These are phyloP conservation scores for Sparassis latifolia DNA, from an alignment of 1,284 basidiomycete genomes.

Conservation along the genomic window DNA sequence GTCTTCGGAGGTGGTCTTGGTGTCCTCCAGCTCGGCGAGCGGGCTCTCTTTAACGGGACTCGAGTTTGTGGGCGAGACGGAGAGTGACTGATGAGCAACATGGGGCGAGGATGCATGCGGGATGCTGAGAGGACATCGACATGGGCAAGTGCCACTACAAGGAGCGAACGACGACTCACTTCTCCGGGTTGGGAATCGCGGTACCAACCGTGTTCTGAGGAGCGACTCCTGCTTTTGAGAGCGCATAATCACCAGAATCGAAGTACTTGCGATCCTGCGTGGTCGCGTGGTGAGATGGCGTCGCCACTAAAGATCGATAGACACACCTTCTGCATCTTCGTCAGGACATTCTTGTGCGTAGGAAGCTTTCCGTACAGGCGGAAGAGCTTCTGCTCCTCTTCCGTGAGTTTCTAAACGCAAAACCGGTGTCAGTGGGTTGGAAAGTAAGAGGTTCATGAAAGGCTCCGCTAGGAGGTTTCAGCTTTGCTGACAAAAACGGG, in stretches of 20 bases:
- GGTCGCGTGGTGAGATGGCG: slow-evolving; percentile 5
- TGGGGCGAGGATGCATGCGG: slow-evolving; percentile 66
- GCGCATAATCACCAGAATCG: slow-evolving; percentile 95
- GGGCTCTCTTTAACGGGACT: slow-evolving; percentile 63
- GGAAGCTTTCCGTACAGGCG: slow-evolving; percentile 93
- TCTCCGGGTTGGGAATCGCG: slow-evolving; percentile 92
- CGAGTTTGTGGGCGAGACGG: slow-evolving; percentile 63
- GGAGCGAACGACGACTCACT: slow-evolving; percentile 44
- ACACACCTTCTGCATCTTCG: slow-evolving; percentile 89
- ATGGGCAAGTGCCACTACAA: slow-evolving; percentile 9
- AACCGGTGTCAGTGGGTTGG: background rate
- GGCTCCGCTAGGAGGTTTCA: background rate
- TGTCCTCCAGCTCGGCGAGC: slow-evolving; percentile 29
- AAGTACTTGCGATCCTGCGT: slow-evolving; percentile 93
- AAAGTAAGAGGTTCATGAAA: too few relatives aligned
- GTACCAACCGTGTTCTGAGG: slow-evolving; percentile 87
- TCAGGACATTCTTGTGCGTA: slow-evolving; percentile 86
- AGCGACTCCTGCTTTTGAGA: slow-evolving; percentile 90
- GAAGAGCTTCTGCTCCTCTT: slow-evolving; percentile 93
- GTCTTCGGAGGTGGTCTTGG: background rate
- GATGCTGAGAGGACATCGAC: slow-evolving; percentile 40
- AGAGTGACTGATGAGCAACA: slow-evolving; percentile 50
- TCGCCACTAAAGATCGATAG: slow-evolving; percentile 1
- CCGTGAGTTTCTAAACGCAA: slow-evolving; percentile 64
- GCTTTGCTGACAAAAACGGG: slow-evolving; percentile 14